Base-by-base conservation (phyloP, 495 filamentous ascomycete genomes). In the Neurospora intermedia region DNA sequence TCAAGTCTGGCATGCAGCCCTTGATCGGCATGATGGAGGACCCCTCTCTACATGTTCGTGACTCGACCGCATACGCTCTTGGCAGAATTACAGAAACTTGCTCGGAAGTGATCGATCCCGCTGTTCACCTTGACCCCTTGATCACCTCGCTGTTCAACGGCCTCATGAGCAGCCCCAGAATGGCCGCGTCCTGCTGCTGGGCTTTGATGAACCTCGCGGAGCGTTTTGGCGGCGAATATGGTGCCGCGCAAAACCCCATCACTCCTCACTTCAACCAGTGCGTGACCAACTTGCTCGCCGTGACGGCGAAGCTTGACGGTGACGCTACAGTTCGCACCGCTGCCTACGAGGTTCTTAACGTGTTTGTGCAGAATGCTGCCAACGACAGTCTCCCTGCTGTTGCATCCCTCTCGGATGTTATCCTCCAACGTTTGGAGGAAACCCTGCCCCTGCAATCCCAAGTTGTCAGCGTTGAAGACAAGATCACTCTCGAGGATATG, bases 111-210 rank as follows among this genome's bases (percentile, higher is more conserved):
- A 94, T 99, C 75, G 96, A 98, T 80, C 90, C 93, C 40, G 81
- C 86, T 74, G 83, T 90, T 74, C 93, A 97, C 81, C 88, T 99
- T 10, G 91, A 93, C 72, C 88, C 90, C 31, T 85, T 99, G 70
- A 93, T 98, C 76, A 87, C 87, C 42, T 91, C 94, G 71, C 88
- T 99, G n/a, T 98, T 99, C 82, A 89, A 88, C 66, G 96, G 95
- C 66, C 85, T 97, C 71, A 88, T 94, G 70, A 96, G 92, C 84
- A 95, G 92, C 80, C 91, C 95, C 54, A 97, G 97, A 86, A 98
- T 99, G 89, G 96, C 96, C 62, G 90, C 91, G 73, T 98, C 96
- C 23, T 98, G 96, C 88, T 99, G 96, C 84, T 98, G 96, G 95
- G 94, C 96, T 43, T 83, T 99, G 74, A 99, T 99, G 94, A 99